Evolutionary conservation across 371 early-diverging fungal genomes (phyloP).

Genomic region (Mortierella sp.): DNA sequence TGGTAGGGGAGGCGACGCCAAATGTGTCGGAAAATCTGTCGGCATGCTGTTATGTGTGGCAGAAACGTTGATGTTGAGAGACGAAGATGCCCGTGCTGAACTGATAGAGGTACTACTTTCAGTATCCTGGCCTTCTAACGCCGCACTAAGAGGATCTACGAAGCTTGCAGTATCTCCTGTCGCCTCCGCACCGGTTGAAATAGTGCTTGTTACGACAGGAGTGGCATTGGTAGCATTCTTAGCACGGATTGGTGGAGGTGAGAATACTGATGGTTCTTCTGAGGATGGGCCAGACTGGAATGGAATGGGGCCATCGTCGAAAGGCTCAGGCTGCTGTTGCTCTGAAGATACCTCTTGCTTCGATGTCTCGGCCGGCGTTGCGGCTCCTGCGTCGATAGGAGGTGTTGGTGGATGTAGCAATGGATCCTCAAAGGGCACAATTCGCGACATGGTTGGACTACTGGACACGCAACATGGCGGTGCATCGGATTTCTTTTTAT

Average conservation of each 20-base stretch:
- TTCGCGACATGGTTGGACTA: slow-evolving; percentile 35
- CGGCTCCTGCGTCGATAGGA: slow-evolving; percentile 11
- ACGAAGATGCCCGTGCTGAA: not conserved
- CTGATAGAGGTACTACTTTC: not conserved
- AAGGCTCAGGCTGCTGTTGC: slow-evolving; percentile 5
- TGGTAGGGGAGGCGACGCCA: slow-evolving; percentile 47
- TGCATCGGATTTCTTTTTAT: too few species aligned
- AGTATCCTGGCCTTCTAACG: not conserved
- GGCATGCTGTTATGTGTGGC: slow-evolving; percentile 29
- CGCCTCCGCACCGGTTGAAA: not conserved
- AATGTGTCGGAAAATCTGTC: slow-evolving; percentile 48
- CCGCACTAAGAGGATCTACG: slow-evolving; percentile 30
- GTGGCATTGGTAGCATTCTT: not conserved
- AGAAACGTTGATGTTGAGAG: slow-evolving; percentile 26
- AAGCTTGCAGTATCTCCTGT: slow-evolving; percentile 1
- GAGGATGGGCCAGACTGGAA: slow-evolving; percentile 22
- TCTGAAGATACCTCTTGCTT: not conserved
- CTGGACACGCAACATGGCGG: not conserved
- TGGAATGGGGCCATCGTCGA: slow-evolving; percentile 54
- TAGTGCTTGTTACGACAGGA: not conserved
- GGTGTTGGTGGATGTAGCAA: slow-evolving; percentile 48
- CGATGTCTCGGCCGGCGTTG: not conserved
- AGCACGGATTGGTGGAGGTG: slow-evolving; percentile 22
- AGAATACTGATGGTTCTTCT: slow-evolving; percentile 22
- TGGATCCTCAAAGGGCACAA: slow-evolving; percentile 50